phyloP scores from a whole-genome alignment of 2,329 filamentous ascomycete species.

The Curvularia verruculosa region DNA sequence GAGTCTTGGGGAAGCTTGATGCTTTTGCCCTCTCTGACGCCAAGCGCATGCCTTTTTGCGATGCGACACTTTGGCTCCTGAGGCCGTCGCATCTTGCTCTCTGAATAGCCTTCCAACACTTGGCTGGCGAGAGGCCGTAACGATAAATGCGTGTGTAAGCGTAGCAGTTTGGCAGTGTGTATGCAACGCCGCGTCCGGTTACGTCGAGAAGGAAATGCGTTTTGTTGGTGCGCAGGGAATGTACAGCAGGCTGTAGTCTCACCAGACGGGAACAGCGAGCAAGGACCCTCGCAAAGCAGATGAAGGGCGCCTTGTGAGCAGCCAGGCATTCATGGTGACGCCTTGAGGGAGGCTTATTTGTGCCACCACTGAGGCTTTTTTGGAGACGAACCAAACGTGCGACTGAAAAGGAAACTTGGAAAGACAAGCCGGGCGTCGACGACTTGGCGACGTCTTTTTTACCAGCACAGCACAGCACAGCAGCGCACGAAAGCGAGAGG shows the following conservation, averaged over 20 bases:
- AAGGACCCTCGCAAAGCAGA: neutral
- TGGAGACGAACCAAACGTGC: constrained; percentile 4
- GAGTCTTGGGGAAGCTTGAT: constrained; percentile 35
- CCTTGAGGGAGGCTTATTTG: constrained; percentile 18
- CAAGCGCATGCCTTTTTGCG: constrained; percentile 29
- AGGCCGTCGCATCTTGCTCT: constrained; percentile 23
- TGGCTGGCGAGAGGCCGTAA: constrained; percentile 5
- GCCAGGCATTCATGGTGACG: neutral
- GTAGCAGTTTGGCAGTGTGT: neutral
- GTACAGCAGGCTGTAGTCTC: neutral
- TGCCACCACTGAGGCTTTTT: constrained; percentile 23
- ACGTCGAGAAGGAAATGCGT: neutral
- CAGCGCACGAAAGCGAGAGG: constrained; percentile 10
- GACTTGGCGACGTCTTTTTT: neutral
- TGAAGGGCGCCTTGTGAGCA: too few relatives aligned
- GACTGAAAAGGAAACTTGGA: constrained; percentile 7
- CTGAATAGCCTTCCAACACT: constrained; percentile 12
- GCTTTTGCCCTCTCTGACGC: constrained; percentile 31
- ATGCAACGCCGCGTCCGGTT: neutral
- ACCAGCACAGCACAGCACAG: constrained; percentile 42
- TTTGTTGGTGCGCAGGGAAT: neutral
- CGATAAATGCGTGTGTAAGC: neutral
- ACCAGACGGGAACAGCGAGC: neutral
- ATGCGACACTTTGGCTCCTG: constrained; percentile 27
- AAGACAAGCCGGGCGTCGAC: neutral